Evolutionary conservation across 176 grass and related monocot species (phyloP).

Genomic region (Oryza meridionalis): DNA sequence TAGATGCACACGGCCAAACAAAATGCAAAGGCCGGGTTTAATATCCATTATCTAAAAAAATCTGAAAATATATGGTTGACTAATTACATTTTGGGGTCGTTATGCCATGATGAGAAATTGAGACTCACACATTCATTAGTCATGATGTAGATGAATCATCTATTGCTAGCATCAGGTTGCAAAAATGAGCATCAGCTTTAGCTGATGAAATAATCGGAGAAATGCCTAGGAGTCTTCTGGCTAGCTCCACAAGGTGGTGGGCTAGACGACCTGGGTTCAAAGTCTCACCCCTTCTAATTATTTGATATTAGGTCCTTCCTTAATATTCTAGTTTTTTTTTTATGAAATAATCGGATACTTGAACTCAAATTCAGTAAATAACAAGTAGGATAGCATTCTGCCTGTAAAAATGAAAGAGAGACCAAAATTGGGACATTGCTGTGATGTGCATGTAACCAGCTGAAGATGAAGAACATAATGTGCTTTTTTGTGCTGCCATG

Average conservation of each 20-base stretch:
- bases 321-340: too few species aligned
- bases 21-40: too few species aligned
- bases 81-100: not conserved
- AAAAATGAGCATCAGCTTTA: not conserved
- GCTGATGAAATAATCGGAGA: not conserved
- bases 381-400: not conserved
- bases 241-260: too few species aligned
- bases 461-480: not conserved
- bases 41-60: too few species aligned
- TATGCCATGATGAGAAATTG: too few species aligned
- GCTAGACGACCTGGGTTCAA: too few species aligned
- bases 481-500: not conserved
- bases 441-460: not conserved
- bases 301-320: too few species aligned
- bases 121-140: not conserved
- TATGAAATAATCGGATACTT: not conserved
- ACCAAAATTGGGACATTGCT: not conserved
- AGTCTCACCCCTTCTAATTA: too few species aligned
- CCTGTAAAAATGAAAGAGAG: not conserved
- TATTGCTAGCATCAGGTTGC: not conserved
- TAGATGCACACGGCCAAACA: too few species aligned
- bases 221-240: too few species aligned
- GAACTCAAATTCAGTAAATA: not conserved
- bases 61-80: too few species aligned
- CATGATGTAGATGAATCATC: not conserved